Evolutionary conservation across 2,329 filamentous ascomycete genomes (phyloP).

Genomic region (Sporothrix pseudoabietina): DNA sequence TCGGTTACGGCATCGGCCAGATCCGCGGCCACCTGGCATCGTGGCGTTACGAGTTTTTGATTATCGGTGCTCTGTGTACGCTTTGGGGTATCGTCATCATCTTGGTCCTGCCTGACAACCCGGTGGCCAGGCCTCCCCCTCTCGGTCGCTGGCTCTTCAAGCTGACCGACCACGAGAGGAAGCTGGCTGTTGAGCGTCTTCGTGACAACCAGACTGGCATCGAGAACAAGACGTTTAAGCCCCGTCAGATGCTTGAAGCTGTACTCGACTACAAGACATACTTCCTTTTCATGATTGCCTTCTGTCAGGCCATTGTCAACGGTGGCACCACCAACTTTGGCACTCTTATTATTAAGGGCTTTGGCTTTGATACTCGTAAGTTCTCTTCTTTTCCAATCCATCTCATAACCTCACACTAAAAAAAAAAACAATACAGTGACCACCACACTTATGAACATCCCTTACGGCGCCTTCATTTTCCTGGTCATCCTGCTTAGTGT

Average conservation of each 20-base stretch:
- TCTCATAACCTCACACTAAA: neutral
- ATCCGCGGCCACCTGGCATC: slow-evolving; percentile 58
- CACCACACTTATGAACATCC: slow-evolving; percentile 46
- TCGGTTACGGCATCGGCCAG: slow-evolving; percentile 61
- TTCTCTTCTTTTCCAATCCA: slow-evolving; percentile 56
- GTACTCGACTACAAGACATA: slow-evolving; percentile 62
- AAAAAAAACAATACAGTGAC: slow-evolving; percentile 34
- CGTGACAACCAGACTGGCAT: slow-evolving; percentile 61
- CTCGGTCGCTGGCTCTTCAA: slow-evolving; percentile 39
- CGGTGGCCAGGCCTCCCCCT: slow-evolving; percentile 50
- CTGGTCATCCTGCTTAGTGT: slow-evolving; percentile 61
- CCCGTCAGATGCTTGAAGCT: slow-evolving; percentile 57
- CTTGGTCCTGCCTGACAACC: slow-evolving; percentile 60
- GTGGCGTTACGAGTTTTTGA: slow-evolving; percentile 70
- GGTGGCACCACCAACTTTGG: slow-evolving; percentile 64
- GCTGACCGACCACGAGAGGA: slow-evolving; percentile 53
- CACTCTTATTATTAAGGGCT: slow-evolving; percentile 60
- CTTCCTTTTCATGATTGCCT: slow-evolving; percentile 57
- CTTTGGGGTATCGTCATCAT: slow-evolving; percentile 62
- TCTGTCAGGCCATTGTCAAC: slow-evolving; percentile 57
- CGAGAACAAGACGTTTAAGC: slow-evolving; percentile 59
- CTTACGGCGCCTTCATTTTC: slow-evolving; percentile 53
- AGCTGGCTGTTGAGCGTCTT: slow-evolving; percentile 58
- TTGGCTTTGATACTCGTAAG: slow-evolving; percentile 54
- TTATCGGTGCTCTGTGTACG: slow-evolving; percentile 61